Evolutionary conservation across 2,329 filamentous ascomycete genomes (phyloP), one percentile per base, ranked within the genome.

Genomic region (Raffaelea ambrosiae): DNA sequence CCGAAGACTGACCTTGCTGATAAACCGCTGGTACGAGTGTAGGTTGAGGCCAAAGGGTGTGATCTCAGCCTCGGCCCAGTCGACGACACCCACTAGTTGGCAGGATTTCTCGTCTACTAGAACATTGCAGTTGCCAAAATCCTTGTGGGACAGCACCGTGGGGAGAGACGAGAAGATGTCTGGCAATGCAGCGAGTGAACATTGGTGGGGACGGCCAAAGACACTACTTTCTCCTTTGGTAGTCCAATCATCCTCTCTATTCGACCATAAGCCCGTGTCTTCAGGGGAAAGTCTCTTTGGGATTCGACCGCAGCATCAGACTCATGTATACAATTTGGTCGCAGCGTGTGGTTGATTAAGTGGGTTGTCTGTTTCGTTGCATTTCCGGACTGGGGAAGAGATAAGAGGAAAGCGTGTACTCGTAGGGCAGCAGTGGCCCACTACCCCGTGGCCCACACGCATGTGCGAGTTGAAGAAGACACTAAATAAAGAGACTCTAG

Each of bases 61-160:
- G 18, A 47, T 36, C 29, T 47, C 39, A 10, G 45, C 45, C 26
- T 47, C 45, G 20, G 45, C 45, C 45, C 45, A 47, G 45, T 47
- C 45, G 14, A 47, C 29, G 8, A 47, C 39, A 20, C 45, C 45
- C 14, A 23, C 2, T 8, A 42, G 45, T 4, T 36, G 22, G n/a
- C 45, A 41, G 18, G 45, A 42, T 5, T 29, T 31, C 7, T 35
- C 18, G 22, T 47, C 39, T 5, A 47, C 45, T n/a, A 47, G 18
- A 13, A 47, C 19, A 26, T 47, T 47, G 39, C 38, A 47, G 31
- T 35, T 22, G 26, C 45, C 39, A 36, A 42, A 47, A 36, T 47
- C 39, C 26, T 42, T 42, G 40, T 47, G 45, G 19, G 19, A 3
- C 23, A 47, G 40, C 26, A 42, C 45, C 13, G 21, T 42, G 23